Evolutionary conservation across 768 basidiomycete species (phyloP), one percentile per base, ranked within the genome.

Genomic region (Tephrocybe sp.): DNA sequence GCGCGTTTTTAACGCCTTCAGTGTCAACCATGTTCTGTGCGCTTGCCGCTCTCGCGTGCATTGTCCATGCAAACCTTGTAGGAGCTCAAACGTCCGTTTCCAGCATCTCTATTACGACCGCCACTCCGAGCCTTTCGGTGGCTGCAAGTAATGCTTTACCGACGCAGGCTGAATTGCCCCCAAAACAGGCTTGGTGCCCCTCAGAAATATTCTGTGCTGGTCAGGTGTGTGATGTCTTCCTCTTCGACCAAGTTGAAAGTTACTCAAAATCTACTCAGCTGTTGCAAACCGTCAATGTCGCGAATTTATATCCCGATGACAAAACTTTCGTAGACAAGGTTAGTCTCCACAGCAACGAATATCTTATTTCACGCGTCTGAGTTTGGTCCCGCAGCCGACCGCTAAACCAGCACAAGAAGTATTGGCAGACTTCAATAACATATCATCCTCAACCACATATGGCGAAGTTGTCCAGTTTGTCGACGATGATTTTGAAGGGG

Each of bases 311-410:
- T 62, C 64, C 76, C 0, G 94, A 97, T 66, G 83, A 85, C 38
- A 96, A 97, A 70, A 94, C 90, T 0, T 85, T 96, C 64, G 88
- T 89, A 7, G 94, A 96, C 74, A 82, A 82, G 63, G 76, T 73
- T 46, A 4, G 44, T 32, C 32, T 9, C 22, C 24, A 47, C 22
- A 27, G 42, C 12, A n/a, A 22, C 8, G 15, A 3, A 22, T 4
- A 32, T 21, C 11, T 35, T 22, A 31, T 27, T 13, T 21, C 3
- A 35, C 12, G 15, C 24, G 40, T 18, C 42, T 25, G 21, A 49
- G 36, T 26, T 34, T 22, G 22, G 31, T 46, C 31, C 19, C 31
- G 15, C 74, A 94, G 75, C 93, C 93, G 2, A 96, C 93, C 1
- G 76, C 72, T 60, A 82, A 84, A 57, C 66, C 77, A 0, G 61